A percentile compares a stretch with the other conserved stretches of the same genome.
phyloP scores from a whole-genome alignment of 2,329 filamentous ascomycete species.

The Ophiostoma australiae region DNA sequence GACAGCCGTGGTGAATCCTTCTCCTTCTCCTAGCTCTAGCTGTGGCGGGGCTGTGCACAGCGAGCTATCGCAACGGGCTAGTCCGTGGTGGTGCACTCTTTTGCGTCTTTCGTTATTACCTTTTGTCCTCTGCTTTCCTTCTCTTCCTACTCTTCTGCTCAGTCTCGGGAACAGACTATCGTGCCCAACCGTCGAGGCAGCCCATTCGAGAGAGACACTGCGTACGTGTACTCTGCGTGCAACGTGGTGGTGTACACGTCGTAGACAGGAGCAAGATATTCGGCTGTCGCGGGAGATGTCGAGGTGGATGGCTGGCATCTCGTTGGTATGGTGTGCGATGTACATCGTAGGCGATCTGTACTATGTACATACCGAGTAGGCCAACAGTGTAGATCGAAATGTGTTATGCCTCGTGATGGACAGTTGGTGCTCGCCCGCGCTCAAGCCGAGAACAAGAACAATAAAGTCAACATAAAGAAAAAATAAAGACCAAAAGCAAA shows the following conservation, averaged over 20 bases:
- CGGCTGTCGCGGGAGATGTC: not conserved
- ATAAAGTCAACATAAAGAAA: not conserved
- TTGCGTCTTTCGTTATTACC: not conserved
- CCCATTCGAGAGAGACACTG: not conserved
- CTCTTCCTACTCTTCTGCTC: too few species aligned
- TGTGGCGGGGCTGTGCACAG: slow-evolving; percentile 5
- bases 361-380: not conserved
- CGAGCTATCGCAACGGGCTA: not conserved
- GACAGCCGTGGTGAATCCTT: not conserved
- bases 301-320: not conserved
- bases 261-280: not conserved
- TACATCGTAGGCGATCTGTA: not conserved
- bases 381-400: not conserved
- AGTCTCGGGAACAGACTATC: not conserved
- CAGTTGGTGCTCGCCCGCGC: not conserved
- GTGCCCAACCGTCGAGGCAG: not conserved
- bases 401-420: not conserved
- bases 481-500: not conserved
- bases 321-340: not conserved
- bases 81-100: not conserved
- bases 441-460: not conserved
- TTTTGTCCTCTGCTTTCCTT: not conserved
- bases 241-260: not conserved
- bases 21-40: not conserved
- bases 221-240: slow-evolving; percentile 4